Base-by-base conservation (phyloP, 1,284 basidiomycete species). In the Coniferiporia sulphurascens region DNA sequence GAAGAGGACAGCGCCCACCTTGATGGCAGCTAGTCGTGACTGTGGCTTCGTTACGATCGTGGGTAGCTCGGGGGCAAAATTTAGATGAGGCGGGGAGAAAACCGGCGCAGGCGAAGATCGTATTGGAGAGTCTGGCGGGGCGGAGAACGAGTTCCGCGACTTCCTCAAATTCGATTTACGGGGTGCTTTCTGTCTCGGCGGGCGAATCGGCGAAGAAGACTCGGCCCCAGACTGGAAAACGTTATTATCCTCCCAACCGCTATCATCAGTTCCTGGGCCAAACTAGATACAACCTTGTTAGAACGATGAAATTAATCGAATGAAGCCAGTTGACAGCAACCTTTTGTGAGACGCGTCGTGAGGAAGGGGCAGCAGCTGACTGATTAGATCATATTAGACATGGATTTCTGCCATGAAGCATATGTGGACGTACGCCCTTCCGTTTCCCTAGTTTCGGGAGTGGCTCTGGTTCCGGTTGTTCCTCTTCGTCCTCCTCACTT, bases 201-300 rank as follows among this genome's bases (percentile, higher is more conserved):
- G 83, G 21, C 85, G 82, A 7, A 70, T 70, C 13, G 89, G 89
- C 17, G 88, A 90, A 12, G 89, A 88, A 12, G 85, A 87, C 67
- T 91, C 89, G 3, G 85, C 85, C 27, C 89, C 89, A 12, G 87
- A 90, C 68, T 91, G 89, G 70, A 91, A 91, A 44, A 91, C 82
- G 63, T 91, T 91, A 65, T 89, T 89, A 65, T 91, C 89, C 68
- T 91, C 89, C 89, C 89, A 91, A 35, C 87, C 88, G 64, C 89
- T 90, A 60, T 90, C 87, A 34, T 87, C 76, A 27, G 70, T 62
- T 51, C 63, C 63, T 36, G 62, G 50, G 38, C 56, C 55, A 52
- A 48, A 55, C 56, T 63, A 27, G 15, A 41, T 66, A 64, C 66
- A 71, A 72, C 64, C 9, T 59, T 15, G 41, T 55, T 4, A 44